These are phyloP conservation scores for Neurospora intermedia DNA, from an alignment of 495 filamentous ascomycete species.

Conservation along the genomic window DNA sequence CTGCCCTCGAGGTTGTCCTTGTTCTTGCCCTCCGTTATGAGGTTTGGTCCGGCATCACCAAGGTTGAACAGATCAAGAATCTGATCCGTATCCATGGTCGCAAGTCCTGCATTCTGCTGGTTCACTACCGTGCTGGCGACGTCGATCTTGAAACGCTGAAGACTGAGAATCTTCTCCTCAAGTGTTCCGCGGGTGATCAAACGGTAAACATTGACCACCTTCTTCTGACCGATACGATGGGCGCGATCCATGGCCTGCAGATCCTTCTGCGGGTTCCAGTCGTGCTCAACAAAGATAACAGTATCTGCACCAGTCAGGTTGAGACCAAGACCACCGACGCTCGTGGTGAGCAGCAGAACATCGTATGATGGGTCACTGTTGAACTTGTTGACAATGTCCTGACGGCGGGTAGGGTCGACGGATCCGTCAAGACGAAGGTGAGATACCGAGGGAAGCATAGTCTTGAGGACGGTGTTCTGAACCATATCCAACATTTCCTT, in stretches of 20 bases:
- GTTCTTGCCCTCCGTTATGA: conserved; percentile 44
- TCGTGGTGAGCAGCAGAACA: conserved; percentile 82
- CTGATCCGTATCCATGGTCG: conserved; percentile 94
- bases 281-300: conserved; percentile 98
- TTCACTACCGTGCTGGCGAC: conserved; percentile 97
- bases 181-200: conserved; percentile 89
- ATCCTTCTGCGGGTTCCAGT: conserved; percentile 99
- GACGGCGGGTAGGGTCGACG: conserved; percentile 80
- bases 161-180: conserved; percentile 96
- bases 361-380: conserved; percentile 96
- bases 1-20: conserved; percentile 44
- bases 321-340: conserved; percentile 85
- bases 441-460: conserved; percentile 74
- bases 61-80: conserved; percentile 94
- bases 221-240: conserved; percentile 97
- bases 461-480: conserved; percentile 77
- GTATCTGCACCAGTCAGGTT: conserved; percentile 97
- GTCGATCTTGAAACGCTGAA: conserved; percentile 99
- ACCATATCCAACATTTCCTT: conserved; percentile 99
- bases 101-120: conserved; percentile 92
- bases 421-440: conserved; percentile 85
- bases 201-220: conserved; percentile 98
- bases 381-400: conserved; percentile 97
- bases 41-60: conserved; percentile 60
- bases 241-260: conserved; percentile 98